A percentile compares a stretch with the other conserved stretches of the same genome.
Evolutionary conservation across 2,329 filamentous ascomycete genomes (phyloP).

Genomic region (Hypoxylon sp.): DNA sequence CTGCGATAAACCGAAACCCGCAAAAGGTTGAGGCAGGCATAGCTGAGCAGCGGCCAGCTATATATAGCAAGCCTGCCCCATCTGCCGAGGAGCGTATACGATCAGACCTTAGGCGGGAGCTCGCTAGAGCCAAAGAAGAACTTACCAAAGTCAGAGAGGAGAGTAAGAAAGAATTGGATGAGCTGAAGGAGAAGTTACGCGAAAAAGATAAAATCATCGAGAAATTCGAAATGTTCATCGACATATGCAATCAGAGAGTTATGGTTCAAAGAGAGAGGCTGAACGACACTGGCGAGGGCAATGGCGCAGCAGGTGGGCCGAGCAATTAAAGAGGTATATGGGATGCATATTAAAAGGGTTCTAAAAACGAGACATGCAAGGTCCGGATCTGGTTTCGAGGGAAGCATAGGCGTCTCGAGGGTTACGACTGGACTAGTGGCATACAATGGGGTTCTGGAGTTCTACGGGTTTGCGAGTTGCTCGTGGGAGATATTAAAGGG

Average conservation of each 20-base stretch:
- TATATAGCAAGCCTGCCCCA: constrained; percentile 76
- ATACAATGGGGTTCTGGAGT: constrained; percentile 49
- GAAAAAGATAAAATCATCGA: constrained; percentile 74
- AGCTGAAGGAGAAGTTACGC: constrained; percentile 70
- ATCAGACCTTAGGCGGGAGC: constrained; percentile 72
- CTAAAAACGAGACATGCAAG: constrained; percentile 40
- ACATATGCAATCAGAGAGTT: constrained; percentile 77
- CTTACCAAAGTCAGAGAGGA: constrained; percentile 69
- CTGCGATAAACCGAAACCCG: constrained; percentile 76
- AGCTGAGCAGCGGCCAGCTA: constrained; percentile 73
- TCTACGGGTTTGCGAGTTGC: constrained; percentile 44
- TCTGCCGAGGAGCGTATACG: constrained; percentile 75
- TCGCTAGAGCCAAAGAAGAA: constrained; percentile 71
- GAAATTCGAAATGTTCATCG: constrained; percentile 78
- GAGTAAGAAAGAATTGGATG: constrained; percentile 70
- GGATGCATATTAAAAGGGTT: constrained; percentile 39
- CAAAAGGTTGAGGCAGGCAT: constrained; percentile 72
- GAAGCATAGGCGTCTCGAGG: constrained; percentile 52
- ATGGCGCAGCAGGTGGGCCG: constrained; percentile 46
- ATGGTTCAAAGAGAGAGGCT: constrained; percentile 74
- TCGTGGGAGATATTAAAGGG: constrained; percentile 28
- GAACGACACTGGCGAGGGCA: constrained; percentile 53
- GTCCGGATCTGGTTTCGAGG: constrained; percentile 40
- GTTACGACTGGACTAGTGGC: constrained; percentile 45
- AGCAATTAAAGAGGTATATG: constrained; percentile 40